A percentile compares a stretch with the other conserved stretches of the same genome.
phyloP scores from a whole-genome alignment of 2,329 filamentous ascomycete species.

The Hymenoscyphus scutula region DNA sequence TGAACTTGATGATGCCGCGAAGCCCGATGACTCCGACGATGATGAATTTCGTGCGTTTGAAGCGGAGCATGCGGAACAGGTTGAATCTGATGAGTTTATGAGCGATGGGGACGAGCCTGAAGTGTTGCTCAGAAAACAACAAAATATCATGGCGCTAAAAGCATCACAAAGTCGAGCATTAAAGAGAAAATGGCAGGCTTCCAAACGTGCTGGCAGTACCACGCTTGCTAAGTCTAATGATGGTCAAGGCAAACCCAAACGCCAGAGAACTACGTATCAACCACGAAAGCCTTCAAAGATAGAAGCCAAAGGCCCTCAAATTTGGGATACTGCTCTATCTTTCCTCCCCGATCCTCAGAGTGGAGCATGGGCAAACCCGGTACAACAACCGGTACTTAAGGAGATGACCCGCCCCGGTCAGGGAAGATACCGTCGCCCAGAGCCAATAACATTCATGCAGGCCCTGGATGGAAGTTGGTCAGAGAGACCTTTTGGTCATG shows the following conservation, averaged over 20 bases:
- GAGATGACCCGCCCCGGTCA: not conserved
- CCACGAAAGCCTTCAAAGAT: slow-evolving; percentile 9
- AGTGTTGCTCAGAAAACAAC: not conserved
- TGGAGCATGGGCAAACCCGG: slow-evolving; percentile 30
- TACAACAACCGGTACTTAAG: slow-evolving; percentile 3
- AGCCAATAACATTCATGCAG: slow-evolving; percentile 36
- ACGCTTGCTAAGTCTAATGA: not conserved
- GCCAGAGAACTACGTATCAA: slow-evolving; percentile 3
- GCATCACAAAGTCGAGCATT: not conserved
- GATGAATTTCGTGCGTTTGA: not conserved
- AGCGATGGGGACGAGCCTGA: not conserved
- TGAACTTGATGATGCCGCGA: slow-evolving; percentile 1
- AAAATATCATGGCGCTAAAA: not conserved
- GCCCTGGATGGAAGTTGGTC: slow-evolving; percentile 32
- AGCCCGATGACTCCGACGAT: not conserved
- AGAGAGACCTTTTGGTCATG: slow-evolving; percentile 34
- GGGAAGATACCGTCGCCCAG: slow-evolving; percentile 24
- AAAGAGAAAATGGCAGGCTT: slow-evolving; percentile 4
- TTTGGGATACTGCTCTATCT: slow-evolving; percentile 22
- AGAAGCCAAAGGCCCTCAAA: slow-evolving; percentile 9
- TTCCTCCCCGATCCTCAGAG: slow-evolving; percentile 29
- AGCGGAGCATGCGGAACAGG: not conserved
- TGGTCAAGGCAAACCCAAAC: not conserved
- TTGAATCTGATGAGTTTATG: not conserved
- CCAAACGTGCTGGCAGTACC: not conserved